These are phyloP conservation scores for Rhodamnia argentea DNA, from an alignment of 345 rosid genomes.

Conservation along the genomic window DNA sequence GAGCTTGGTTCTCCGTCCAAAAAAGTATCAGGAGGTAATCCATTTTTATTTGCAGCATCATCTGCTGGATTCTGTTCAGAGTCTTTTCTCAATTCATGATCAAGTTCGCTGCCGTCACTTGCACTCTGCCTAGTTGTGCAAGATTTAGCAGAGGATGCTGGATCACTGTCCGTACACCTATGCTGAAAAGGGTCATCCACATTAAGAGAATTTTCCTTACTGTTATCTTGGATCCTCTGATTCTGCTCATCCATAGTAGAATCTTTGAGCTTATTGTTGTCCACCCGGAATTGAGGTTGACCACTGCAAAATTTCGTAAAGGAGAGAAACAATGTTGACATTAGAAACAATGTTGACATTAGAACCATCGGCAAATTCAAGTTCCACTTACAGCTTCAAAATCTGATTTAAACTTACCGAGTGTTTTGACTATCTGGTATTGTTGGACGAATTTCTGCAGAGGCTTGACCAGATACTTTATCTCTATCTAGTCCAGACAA, in stretches of 20 bases:
- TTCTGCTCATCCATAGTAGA: constrained; percentile 2
- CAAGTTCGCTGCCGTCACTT: background rate
- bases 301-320: constrained; percentile 22
- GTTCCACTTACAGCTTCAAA: background rate
- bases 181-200: background rate
- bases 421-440: constrained; percentile 17
- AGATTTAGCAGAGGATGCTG: constrained; percentile 1
- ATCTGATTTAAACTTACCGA: constrained; percentile 20
- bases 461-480: constrained; percentile 85
- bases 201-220: background rate
- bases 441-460: constrained; percentile 40
- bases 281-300: constrained; percentile 11
- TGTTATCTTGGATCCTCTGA: constrained; percentile 4
- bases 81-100: constrained; percentile 5
- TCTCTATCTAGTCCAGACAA: constrained; percentile 63
- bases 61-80: constrained; percentile 4
- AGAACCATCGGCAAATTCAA: background rate
- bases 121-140: background rate
- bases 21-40: constrained; percentile 8
- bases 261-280: background rate
- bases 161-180: background rate
- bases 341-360: background rate
- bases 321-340: background rate
- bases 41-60: constrained; percentile 10
- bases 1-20: background rate